Base-by-base conservation (phyloP, 805 yeast genomes). In the Kodamaea jinghongensis region DNA sequence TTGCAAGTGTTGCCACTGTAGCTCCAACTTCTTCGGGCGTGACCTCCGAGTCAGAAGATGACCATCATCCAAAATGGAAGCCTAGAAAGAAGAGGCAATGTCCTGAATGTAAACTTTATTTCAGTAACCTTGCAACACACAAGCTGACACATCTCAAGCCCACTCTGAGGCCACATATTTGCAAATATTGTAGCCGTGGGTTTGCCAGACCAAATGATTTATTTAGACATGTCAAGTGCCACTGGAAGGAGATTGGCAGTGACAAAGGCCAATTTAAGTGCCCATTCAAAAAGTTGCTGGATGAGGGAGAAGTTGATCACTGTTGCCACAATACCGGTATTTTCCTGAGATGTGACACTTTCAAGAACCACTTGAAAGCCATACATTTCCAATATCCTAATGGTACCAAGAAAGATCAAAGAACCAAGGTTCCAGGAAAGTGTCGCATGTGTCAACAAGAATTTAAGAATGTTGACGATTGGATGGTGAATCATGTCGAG, bases 271-370 rank as follows among this genome's bases (percentile, higher is more conserved):
- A 86, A 23, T 89, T 79, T 66, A 78, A 78, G 54, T 89, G 97
- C 53, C 97, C 97, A 1, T 86, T 78, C 59, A 78, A 71, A 51
- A 48, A 60, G 52, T 60, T 43, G 39, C 38, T 48, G 20, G 58
- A 54, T 9, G 36, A 40, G n/a, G 40, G 33, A 9, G 43, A 42
- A 10, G 51, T 50, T 15, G 65, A 63, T 47, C 65, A 64, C 47
- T 66, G 73, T 46, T 88, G 96, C 56, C 97, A 89, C 57, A 76
- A 78, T 39, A 78, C 87, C 6, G 97, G 97, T 4, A 81, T 85
- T 22, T 89, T 89, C 53, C 80, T 89, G 9, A 73, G 97, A 36
- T 85, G 96, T 58, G 97, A 89, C 57, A 89, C 97, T 4, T 89
- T 79, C 65, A 89, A 89, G 56, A 89, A 89, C 62, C 97, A 89